These are phyloP conservation scores for Penicillium olsonii DNA, from an alignment of 2,329 filamentous ascomycete genomes.

Conservation along the genomic window DNA sequence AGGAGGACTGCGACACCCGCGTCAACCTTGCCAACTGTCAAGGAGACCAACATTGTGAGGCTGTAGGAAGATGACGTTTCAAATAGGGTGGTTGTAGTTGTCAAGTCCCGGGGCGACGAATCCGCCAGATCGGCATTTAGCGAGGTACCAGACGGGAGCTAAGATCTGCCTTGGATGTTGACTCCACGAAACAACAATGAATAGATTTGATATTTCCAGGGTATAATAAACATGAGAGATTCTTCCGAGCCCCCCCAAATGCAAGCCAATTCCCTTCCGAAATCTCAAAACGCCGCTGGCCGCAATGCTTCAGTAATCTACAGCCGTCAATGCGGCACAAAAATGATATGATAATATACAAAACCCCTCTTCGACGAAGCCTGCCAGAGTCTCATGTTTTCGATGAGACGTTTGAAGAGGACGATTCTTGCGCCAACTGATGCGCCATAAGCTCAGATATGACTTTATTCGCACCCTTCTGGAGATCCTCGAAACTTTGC, in stretches of 20 bases:
- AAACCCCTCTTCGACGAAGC: not conserved
- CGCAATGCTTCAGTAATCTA: conserved; percentile 3
- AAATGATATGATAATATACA: conserved; percentile 5
- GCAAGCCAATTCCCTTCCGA: conserved; percentile 1
- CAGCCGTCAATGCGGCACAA: conserved; percentile 12
- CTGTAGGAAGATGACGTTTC: conserved; percentile 2
- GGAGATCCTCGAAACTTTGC: conserved; percentile 24
- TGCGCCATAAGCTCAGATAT: conserved; percentile 9
- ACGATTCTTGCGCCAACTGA: conserved; percentile 4
- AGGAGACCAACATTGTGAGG: conserved; percentile 81
- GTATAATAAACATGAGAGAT: not conserved
- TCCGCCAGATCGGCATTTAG: conserved; percentile 36
- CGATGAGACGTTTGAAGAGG: not conserved
- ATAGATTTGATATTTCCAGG: not conserved
- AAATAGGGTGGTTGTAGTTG: conserved; percentile 12
- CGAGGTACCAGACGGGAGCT: conserved; percentile 32
- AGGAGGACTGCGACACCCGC: conserved; percentile 95
- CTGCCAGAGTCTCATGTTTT: not conserved
- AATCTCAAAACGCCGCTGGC: not conserved
- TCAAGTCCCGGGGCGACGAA: conserved; percentile 19
- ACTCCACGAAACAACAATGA: conserved; percentile 8
- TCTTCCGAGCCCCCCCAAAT: not conserved
- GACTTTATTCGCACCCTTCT: conserved; percentile 21
- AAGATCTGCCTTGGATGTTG: conserved; percentile 21
- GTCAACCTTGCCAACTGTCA: conserved; percentile 99